phyloP scores from a whole-genome alignment of 768 basidiomycete species.

The Kwoniella sp. region DNA sequence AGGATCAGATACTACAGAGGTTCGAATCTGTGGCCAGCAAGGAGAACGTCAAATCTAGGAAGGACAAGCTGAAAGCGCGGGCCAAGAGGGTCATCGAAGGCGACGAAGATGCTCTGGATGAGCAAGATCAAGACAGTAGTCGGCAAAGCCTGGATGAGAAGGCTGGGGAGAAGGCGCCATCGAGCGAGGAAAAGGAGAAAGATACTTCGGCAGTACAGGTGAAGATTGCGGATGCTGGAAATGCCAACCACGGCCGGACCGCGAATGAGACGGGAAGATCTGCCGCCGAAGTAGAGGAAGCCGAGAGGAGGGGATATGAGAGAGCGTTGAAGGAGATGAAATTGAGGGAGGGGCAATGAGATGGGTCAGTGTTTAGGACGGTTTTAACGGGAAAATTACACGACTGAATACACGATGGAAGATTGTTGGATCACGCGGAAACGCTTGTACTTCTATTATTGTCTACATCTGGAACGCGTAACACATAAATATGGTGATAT shows the following conservation, averaged over 20 bases:
- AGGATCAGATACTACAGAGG: conserved; percentile 11
- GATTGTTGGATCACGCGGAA: too few species aligned
- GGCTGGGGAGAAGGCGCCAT: background rate
- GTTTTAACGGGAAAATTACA: too few species aligned
- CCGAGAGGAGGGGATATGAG: conserved; percentile 43
- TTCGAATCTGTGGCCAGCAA: conserved; percentile 17
- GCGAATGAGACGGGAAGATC: conserved; percentile 13
- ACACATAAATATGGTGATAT: too few species aligned
- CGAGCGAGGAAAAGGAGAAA: background rate
- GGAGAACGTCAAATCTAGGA: conserved; percentile 21
- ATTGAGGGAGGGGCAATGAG: conserved; percentile 11
- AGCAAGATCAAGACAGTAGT: conserved; percentile 7
- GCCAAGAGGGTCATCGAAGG: conserved; percentile 27
- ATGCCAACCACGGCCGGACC: background rate
- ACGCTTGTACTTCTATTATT: too few species aligned
- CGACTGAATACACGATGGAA: too few species aligned
- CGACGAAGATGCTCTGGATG: conserved; percentile 24
- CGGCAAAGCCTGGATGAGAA: conserved; percentile 12
- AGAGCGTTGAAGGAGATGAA: conserved; percentile 31
- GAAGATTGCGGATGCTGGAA: background rate
- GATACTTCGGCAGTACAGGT: background rate
- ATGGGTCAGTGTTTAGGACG: background rate
- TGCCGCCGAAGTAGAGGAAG: conserved; percentile 27
- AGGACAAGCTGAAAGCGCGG: conserved; percentile 18
- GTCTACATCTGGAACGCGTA: too few species aligned